Evolutionary conservation across 108 stramenopile species (phyloP).

Genomic region (Stephanodiscus minutulus): DNA sequence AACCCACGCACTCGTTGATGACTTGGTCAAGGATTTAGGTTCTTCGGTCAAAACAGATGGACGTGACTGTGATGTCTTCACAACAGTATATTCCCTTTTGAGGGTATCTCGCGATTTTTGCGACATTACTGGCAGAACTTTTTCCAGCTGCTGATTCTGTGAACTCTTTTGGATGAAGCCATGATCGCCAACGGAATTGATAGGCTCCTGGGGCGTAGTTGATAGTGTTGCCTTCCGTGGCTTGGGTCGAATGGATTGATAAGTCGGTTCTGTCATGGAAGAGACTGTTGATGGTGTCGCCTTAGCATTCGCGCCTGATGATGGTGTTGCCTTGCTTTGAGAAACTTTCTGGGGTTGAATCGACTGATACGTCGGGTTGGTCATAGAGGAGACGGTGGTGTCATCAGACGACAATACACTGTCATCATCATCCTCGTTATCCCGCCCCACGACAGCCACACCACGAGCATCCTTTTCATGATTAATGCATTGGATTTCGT

Average conservation of each 20-base stretch:
- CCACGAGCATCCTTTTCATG: slow-evolving; percentile 15
- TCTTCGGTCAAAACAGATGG: background rate
- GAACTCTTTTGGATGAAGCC: background rate
- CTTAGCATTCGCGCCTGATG: background rate
- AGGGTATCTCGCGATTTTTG: slow-evolving; percentile 14
- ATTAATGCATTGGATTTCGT: background rate
- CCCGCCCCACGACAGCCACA: background rate
- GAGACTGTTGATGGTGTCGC: slow-evolving; percentile 57
- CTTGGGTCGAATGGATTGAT: slow-evolving; percentile 11
- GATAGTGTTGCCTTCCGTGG: background rate
- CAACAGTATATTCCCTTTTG: background rate
- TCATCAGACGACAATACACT: slow-evolving; percentile 46
- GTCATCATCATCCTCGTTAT: slow-evolving; percentile 34
- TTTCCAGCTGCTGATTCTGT: background rate
- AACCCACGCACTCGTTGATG: background rate
- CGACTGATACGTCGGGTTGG: slow-evolving; percentile 67
- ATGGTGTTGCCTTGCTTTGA: background rate
- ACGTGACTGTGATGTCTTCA: background rate
- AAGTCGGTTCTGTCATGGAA: slow-evolving; percentile 76
- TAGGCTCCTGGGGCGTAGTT: background rate
- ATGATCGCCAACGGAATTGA: background rate
- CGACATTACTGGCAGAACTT: background rate
- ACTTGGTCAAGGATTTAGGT: background rate
- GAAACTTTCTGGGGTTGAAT: background rate
- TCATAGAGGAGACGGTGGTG: slow-evolving; percentile 76